Evolutionary conservation across 148 eudicot species (phyloP), one percentile per base, ranked within the genome.

Genomic region (Heliamphora exappendiculata): DNA sequence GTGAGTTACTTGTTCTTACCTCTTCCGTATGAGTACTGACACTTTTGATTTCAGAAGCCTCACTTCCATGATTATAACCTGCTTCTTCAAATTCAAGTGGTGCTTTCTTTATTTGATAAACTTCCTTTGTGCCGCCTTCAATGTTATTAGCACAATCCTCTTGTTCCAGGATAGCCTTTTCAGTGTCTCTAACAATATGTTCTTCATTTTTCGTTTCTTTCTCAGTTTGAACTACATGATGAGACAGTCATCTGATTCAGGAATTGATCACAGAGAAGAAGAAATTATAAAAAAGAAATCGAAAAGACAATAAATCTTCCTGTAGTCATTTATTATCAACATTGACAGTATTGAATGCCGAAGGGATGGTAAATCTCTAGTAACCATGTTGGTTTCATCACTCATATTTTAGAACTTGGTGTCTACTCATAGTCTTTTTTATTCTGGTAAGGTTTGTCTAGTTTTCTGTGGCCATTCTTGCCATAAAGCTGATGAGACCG

Each of bases 31-130:
- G 26, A 22, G 45, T 29, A 57, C 29, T 22, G 55, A 64, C 39
- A 4, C 54, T 62, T 63, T 42, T 39, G n/a, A 13, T 14, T 29
- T 63, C 76, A 8, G 37, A 62, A 49, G 33, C 53, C 22, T 59
- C 62, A 55, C 44, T 70, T 59, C 67, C 64, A 39, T 63, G 45
- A 70, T 13, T 26, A 45, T 60, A 16, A 20, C 50, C 54, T 70
- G 41, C 80, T 57, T 57, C 50, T 28, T 78, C 75, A 22, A 22
- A 9, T n/a, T 78, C 57, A 41, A 22, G 36, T 58, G 53, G 29
- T 45, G 69, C 13, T 78, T 78, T 64, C 70, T 78, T 50, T 14
- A 73, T 73, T 37, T 73, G 33, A 28, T n/a, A 11, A n/a, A 57
- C 29, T 63, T 63, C 70, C 29, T 63, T 50, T 63, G 60, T 31